phyloP scores from a whole-genome alignment of 1,284 basidiomycete genomes.

The Cryptococcus sp. region DNA sequence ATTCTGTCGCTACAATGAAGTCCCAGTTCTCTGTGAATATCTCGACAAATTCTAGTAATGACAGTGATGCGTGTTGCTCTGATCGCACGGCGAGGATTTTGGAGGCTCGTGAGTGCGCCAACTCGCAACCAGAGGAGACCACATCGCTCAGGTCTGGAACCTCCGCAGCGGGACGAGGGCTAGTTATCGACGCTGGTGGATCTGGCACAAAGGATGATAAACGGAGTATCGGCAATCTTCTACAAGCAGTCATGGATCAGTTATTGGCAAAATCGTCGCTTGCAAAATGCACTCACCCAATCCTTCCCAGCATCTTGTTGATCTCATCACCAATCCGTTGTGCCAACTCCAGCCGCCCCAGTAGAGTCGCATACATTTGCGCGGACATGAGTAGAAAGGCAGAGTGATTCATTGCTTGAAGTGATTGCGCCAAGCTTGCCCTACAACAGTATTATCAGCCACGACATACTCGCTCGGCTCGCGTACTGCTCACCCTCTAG shows the following conservation, averaged over 20 bases:
- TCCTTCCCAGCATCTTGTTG: slow-evolving; percentile 60
- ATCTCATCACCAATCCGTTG: slow-evolving; percentile 67
- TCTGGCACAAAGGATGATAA: slow-evolving; percentile 9
- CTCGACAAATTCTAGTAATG: slow-evolving; percentile 71
- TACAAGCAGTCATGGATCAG: background rate
- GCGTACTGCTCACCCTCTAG: slow-evolving; percentile 50
- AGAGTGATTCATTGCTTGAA: slow-evolving; percentile 68
- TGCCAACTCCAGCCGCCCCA: slow-evolving; percentile 70
- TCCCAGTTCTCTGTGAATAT: slow-evolving; percentile 84
- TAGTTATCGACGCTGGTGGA: slow-evolving; percentile 2
- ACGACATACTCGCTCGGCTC: slow-evolving; percentile 19
- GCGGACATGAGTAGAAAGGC: slow-evolving; percentile 69
- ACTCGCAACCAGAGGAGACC: slow-evolving; percentile 75
- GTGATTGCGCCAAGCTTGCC: slow-evolving; percentile 59
- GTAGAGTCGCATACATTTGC: slow-evolving; percentile 65
- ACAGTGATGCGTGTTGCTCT: slow-evolving; percentile 73
- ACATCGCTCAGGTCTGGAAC: slow-evolving; percentile 66
- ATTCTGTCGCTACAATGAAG: slow-evolving; percentile 85
- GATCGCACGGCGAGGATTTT: slow-evolving; percentile 73
- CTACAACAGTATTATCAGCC: slow-evolving; percentile 34
- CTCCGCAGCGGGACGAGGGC: background rate
- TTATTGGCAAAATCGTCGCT: background rate
- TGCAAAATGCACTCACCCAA: slow-evolving; percentile 21
- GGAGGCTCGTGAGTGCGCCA: slow-evolving; percentile 77
- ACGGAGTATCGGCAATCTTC: slow-evolving; percentile 8